Evolutionary conservation across 2,329 filamentous ascomycete genomes (phyloP).

Genomic region (Fusarium duplospermum): DNA sequence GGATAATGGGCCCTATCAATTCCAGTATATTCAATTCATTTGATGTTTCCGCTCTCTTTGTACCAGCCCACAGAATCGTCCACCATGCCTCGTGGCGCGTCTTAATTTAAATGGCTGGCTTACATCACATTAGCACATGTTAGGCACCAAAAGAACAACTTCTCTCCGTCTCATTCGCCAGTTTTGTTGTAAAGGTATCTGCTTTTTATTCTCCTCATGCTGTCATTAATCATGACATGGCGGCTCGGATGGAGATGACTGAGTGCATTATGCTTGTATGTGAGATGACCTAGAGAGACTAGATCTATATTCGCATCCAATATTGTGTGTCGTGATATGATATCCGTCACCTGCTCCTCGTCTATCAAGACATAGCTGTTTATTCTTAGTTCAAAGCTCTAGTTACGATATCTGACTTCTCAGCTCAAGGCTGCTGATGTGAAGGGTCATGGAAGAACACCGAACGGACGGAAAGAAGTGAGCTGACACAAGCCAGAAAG

Average conservation of each 20-base stretch:
- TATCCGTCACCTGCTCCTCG: background rate
- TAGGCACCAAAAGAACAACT: background rate
- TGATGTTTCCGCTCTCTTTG: fast-evolving
- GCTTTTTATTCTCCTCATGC: background rate
- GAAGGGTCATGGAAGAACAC: background rate
- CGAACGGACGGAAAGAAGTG: background rate
- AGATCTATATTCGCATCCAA: background rate
- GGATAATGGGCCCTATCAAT: background rate
- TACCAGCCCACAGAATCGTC: background rate
- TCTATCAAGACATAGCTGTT: background rate
- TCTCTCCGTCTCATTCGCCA: too few species aligned
- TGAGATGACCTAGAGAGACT: background rate
- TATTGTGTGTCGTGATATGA: background rate
- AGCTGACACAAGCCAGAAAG: background rate
- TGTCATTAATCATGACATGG: too few species aligned
- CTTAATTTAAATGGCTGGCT: background rate
- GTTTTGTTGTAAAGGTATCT: too few species aligned
- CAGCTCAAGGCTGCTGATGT: background rate
- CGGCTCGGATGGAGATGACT: background rate
- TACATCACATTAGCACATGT: background rate
- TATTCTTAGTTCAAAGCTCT: background rate
- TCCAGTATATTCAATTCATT: background rate
- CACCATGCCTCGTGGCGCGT: background rate
- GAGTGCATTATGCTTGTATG: background rate
- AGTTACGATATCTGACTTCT: background rate